Conservation (phyloP, 1,284 basidiomycete species). For the Exobasidium cylindrosporum region DNA sequence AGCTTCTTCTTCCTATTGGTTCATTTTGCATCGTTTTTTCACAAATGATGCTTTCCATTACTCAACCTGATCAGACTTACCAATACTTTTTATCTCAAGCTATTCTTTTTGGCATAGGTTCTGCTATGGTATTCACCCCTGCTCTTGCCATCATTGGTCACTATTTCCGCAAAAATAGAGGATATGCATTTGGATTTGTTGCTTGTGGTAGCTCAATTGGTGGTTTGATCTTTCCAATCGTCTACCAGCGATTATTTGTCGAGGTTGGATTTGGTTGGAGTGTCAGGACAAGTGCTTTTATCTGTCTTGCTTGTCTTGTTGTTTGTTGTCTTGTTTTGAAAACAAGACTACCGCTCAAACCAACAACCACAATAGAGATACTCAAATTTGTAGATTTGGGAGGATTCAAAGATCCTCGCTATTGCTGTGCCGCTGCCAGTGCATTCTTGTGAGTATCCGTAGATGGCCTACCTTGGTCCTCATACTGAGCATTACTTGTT, state of each 20-base stretch:
- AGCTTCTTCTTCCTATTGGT: conserved; percentile 10
- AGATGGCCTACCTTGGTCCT: too few relatives aligned
- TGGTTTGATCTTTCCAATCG: conserved; percentile 43
- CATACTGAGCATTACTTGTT: too few relatives aligned
- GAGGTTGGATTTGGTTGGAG: conserved; percentile 37
- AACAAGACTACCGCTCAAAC: conserved; percentile 9
- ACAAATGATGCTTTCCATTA: conserved; percentile 11
- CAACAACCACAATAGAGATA: neutral
- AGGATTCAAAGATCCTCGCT: conserved; percentile 19
- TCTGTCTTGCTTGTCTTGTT: conserved; percentile 23
- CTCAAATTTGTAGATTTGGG: conserved; percentile 4
- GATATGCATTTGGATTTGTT: conserved; percentile 25
- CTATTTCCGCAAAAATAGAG: conserved; percentile 10
- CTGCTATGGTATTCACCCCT: conserved; percentile 14
- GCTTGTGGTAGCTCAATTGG: conserved; percentile 35
- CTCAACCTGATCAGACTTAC: conserved; percentile 13
- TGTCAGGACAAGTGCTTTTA: conserved; percentile 35
- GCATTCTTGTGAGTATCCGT: too few relatives aligned
- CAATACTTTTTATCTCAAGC: conserved; percentile 19
- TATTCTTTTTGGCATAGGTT: conserved; percentile 10
- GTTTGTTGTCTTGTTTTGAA: conserved; percentile 16
- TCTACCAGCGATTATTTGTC: conserved; percentile 26
- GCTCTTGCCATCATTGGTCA: conserved; percentile 13
- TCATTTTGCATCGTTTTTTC: conserved; percentile 14
- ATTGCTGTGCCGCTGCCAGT: conserved; percentile 2